Base-by-base conservation (phyloP, 768 basidiomycete species). In the Chalciporus chontae region DNA sequence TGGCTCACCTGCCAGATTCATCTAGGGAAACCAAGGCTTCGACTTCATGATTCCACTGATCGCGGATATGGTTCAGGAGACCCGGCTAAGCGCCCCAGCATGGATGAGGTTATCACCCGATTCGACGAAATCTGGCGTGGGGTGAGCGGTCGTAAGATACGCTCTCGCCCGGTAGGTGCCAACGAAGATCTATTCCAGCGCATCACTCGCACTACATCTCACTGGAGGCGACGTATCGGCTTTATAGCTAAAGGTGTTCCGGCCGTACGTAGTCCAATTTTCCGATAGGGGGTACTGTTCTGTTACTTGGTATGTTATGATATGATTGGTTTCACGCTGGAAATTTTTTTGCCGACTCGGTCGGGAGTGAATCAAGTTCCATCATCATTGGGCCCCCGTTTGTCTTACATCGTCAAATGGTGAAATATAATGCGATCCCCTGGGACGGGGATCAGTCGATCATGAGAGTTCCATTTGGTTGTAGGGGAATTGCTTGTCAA, bases 31-130 rank as follows among this genome's bases (percentile, higher is more conserved):
- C 3, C 17, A 5, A n/a, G 52, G 48, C 11, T 48, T 69, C 29
- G 50, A 59, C 7, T 72, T 73, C 43, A 57, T 75, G 56, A 14
- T 47, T 21, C 56, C 62, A 0, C 57, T 73, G 0, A 51, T 71
- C 2, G 46, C 44, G 1, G 69, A 67, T 7, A 75, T 77, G 74
- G 54, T 66, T 0, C 61, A 67, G 21, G 54, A 57, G 63, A 72
- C 43, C 71, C 71, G 0, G 18, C 40, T 0, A 59, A 69, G 34
- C 64, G 73, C 7, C 72, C 71, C 0, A 68, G 51, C 0, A 72
- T 73, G 39, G 63, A 72, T 5, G 56, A 67, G 40, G 69, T 70
- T 3, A 60, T 73, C 0, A 6, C 36, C 0, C 64, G 66, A 0
- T 71, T 73, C 40, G 46, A 53, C 3, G 21, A 14, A 7, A 58